phyloP scores from a whole-genome alignment of 2,329 filamentous ascomycete genomes.

The Alternaria sp. region DNA sequence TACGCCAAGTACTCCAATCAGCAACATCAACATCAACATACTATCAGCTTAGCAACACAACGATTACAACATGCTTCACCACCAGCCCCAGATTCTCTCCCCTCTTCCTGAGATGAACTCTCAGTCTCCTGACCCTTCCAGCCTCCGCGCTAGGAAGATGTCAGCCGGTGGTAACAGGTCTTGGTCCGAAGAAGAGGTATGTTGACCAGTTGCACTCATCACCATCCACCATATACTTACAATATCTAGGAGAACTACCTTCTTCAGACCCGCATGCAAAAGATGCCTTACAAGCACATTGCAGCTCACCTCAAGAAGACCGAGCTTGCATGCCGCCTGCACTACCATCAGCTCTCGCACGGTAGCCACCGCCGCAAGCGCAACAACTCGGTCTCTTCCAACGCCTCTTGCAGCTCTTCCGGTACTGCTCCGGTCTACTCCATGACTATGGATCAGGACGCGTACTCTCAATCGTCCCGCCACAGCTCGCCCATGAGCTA shows the following conservation, averaged over 20 bases:
- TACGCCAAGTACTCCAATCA: slow-evolving; percentile 19
- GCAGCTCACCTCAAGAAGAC: slow-evolving; percentile 86
- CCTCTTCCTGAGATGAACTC: slow-evolving; percentile 47
- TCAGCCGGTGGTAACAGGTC: slow-evolving; percentile 77
- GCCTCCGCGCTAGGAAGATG: slow-evolving; percentile 70
- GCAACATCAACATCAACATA: slow-evolving; percentile 41
- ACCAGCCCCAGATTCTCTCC: slow-evolving; percentile 48
- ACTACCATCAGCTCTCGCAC: slow-evolving; percentile 85
- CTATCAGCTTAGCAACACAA: neutral
- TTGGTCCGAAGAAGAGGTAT: slow-evolving; percentile 86
- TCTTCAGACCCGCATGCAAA: slow-evolving; percentile 81
- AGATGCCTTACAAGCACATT: slow-evolving; percentile 92
- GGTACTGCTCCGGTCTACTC: slow-evolving; percentile 48
- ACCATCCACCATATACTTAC: slow-evolving; percentile 19
- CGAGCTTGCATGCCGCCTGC: slow-evolving; percentile 83
- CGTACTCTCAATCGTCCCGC: slow-evolving; percentile 46
- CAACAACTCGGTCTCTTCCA: slow-evolving; percentile 71
- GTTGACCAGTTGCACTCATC: slow-evolving; percentile 19
- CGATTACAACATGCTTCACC: slow-evolving; percentile 43
- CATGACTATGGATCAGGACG: slow-evolving; percentile 44
- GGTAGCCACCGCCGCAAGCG: slow-evolving; percentile 82
- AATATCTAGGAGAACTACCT: slow-evolving; percentile 76
- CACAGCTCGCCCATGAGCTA: slow-evolving; percentile 54
- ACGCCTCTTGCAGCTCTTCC: slow-evolving; percentile 50
- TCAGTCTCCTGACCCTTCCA: slow-evolving; percentile 47